Percentiles rank a stretch among this genome's conserved stretches.
Conservation (phyloP, 768 basidiomycete species). For the Russula earlei region DNA sequence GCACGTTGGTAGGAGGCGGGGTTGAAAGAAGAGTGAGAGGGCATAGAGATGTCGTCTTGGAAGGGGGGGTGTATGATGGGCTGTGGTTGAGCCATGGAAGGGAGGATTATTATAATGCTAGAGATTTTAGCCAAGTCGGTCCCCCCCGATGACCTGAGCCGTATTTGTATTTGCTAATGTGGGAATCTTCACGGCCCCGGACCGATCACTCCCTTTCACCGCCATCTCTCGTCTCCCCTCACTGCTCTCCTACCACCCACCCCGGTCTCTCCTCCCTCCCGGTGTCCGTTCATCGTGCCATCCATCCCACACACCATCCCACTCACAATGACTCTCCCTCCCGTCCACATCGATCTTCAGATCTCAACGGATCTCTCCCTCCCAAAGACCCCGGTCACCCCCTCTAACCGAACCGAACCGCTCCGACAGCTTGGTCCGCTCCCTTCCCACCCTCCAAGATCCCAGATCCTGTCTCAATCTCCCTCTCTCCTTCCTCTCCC, state of each 20-base stretch:
- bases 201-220: not conserved
- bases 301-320: no score
- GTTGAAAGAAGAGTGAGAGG: conserved; percentile 49
- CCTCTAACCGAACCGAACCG: conserved; percentile 2
- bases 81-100: conserved; percentile 35
- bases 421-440: not conserved
- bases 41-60: conserved; percentile 26
- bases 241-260: not conserved
- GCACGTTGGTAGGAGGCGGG: conserved; percentile 58
- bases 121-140: not conserved
- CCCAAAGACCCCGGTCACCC: not conserved
- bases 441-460: not conserved
- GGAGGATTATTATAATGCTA: not conserved
- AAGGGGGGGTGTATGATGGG: conserved; percentile 36
- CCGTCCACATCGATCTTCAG: not conserved
- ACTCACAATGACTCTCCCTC: no score
- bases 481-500: not conserved
- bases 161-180: conserved; percentile 12
- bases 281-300: not conserved
- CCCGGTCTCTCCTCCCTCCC: not conserved
- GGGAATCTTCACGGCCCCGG: not conserved
- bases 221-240: not conserved
- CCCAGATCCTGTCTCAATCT: conserved; percentile 4
- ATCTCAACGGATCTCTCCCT: not conserved
- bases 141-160: not conserved